These are phyloP conservation scores for Alnus rubra DNA, from an alignment of 306 rosid genomes.

Conservation along the genomic window DNA sequence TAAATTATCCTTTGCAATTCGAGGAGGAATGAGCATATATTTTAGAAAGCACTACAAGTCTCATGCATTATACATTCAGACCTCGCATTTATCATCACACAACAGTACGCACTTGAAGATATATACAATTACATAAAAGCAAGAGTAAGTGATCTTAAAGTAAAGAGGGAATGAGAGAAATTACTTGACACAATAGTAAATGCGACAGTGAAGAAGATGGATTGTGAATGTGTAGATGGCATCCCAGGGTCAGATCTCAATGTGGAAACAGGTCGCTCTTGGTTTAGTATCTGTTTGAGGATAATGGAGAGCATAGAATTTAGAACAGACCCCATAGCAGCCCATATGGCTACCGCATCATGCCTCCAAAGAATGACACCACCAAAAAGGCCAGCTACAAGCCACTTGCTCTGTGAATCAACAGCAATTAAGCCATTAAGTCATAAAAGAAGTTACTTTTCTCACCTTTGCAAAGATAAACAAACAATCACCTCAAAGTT, in stretches of 20 bases:
- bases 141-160: slow-evolving; percentile 9
- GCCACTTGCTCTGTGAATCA: slow-evolving; percentile 85
- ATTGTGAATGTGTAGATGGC: slow-evolving; percentile 92
- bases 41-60: not conserved
- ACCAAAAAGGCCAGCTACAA: slow-evolving; percentile 54
- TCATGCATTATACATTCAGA: not conserved
- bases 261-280: slow-evolving; percentile 70
- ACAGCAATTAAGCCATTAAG: slow-evolving; percentile 27
- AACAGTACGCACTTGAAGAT: not conserved
- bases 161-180: slow-evolving; percentile 26
- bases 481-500: not conserved
- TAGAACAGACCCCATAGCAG: slow-evolving; percentile 63
- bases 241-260: slow-evolving; percentile 85
- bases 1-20: not conserved
- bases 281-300: slow-evolving; percentile 72
- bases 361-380: slow-evolving; percentile 71
- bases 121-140: not conserved
- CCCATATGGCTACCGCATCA: slow-evolving; percentile 83
- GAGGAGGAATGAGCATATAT: not conserved
- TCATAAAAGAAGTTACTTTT: not conserved
- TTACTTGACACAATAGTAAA: slow-evolving; percentile 66
- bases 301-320: slow-evolving; percentile 52
- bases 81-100: slow-evolving; percentile 4
- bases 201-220: slow-evolving; percentile 60
- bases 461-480: slow-evolving; percentile 1